These are phyloP conservation scores for Pseudogymnoascus sp. DNA, from an alignment of 2,329 filamentous ascomycete genomes.

Conservation along the genomic window DNA sequence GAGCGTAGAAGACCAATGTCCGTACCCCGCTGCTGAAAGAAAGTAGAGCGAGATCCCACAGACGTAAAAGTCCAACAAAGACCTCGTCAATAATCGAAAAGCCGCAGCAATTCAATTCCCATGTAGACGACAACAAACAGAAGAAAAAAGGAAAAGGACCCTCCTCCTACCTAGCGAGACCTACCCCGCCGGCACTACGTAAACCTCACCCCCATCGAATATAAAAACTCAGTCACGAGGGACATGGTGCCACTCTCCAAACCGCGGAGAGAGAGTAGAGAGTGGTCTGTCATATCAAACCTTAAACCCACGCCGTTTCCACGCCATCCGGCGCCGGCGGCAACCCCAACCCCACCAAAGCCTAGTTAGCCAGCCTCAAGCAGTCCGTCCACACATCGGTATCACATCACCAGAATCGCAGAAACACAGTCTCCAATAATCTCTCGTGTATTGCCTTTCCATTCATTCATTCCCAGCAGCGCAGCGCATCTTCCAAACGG, in stretches of 20 bases:
- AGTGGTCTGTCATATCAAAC: background rate
- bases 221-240: background rate
- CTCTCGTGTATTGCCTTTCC: background rate
- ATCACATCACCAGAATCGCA: background rate
- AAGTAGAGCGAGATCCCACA: background rate
- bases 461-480: background rate
- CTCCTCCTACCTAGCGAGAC: background rate
- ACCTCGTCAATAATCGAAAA: background rate
- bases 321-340: background rate
- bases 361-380: background rate
- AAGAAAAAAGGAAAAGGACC: background rate
- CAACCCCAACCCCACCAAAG: background rate
- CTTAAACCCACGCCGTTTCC: background rate
- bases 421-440: background rate
- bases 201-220: background rate
- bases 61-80: background rate
- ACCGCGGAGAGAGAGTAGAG: background rate
- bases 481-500: constrained; percentile 1
- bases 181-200: background rate
- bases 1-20: background rate
- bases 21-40: background rate
- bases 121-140: background rate
- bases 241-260: background rate
- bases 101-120: too few relatives aligned
- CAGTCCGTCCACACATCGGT: background rate